Evolutionary conservation across 2,329 filamentous ascomycete genomes (phyloP).

Genomic region (Xylariomycetidae sp.): DNA sequence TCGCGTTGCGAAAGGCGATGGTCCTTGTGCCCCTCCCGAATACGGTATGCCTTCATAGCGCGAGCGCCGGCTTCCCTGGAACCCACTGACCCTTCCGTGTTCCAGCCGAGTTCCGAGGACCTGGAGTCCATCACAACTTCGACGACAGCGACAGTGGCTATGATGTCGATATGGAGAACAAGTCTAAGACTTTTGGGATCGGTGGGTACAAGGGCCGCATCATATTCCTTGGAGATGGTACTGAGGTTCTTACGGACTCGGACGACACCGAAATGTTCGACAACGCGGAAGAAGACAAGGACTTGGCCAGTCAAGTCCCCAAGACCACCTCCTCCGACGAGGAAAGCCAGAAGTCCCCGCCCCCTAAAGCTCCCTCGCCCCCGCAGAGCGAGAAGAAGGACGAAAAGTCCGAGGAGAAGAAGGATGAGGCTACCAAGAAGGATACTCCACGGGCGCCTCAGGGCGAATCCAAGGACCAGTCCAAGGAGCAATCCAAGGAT

Average conservation of each 20-base stretch:
- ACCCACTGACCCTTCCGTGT: slow-evolving; percentile 25
- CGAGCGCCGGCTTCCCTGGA: slow-evolving; percentile 21
- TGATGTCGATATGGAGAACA: slow-evolving; percentile 66
- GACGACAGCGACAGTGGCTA: slow-evolving; percentile 74
- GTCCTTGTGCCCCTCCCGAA: slow-evolving; percentile 96
- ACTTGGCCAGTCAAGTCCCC: slow-evolving; percentile 75
- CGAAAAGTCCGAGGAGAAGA: slow-evolving; percentile 15
- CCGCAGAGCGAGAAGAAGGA: slow-evolving; percentile 25
- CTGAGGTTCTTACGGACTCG: slow-evolving; percentile 82
- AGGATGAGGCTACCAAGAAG: slow-evolving; percentile 18
- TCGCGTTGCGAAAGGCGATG: slow-evolving; percentile 92
- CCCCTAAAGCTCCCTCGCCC: slow-evolving; percentile 27
- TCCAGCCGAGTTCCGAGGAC: slow-evolving; percentile 77
- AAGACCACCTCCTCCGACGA: slow-evolving; percentile 42
- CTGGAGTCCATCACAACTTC: slow-evolving; percentile 74
- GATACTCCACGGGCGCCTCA: slow-evolving; percentile 17
- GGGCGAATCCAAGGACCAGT: no score
- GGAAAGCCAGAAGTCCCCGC: slow-evolving; percentile 22
- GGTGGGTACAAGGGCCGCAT: slow-evolving; percentile 76
- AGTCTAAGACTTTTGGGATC: slow-evolving; percentile 55
- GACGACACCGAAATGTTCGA: slow-evolving; percentile 94
- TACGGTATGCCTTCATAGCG: slow-evolving; percentile 72
- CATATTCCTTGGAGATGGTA: slow-evolving; percentile 92
- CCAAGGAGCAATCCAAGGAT: slow-evolving; percentile 20
- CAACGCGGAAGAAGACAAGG: slow-evolving; percentile 76